Evolutionary conservation across 306 rosid genomes (phyloP).

Genomic region (Vicia sativa): DNA sequence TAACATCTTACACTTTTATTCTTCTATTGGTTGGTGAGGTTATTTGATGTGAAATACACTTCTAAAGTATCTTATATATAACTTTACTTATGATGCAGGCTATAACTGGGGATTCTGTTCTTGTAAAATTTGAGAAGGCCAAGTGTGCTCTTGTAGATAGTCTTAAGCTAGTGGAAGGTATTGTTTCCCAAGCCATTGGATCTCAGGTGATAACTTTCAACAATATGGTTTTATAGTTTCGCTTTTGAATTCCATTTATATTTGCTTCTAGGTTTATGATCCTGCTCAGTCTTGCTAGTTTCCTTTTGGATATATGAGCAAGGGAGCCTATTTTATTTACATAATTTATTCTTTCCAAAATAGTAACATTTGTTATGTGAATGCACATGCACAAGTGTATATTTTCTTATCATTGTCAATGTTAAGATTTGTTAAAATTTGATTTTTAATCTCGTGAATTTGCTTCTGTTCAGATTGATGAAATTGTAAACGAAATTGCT

Average conservation of each 20-base stretch:
- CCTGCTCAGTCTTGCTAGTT: conserved; percentile 14
- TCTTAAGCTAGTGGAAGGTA: conserved; percentile 82
- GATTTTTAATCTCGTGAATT: conserved; percentile 27
- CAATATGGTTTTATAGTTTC: conserved; percentile 23
- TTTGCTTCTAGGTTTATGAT: conserved; percentile 29
- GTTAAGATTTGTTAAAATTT: conserved; percentile 9
- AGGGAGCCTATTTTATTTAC: neutral
- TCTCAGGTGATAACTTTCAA: conserved; percentile 65
- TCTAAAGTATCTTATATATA: conserved; percentile 32
- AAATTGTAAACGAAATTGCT: conserved; percentile 66
- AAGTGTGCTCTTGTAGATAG: conserved; percentile 85
- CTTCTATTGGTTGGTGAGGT: conserved; percentile 11
- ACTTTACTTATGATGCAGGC: conserved; percentile 62
- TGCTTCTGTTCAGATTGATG: conserved; percentile 63
- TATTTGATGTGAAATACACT: conserved; percentile 10
- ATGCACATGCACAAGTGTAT: conserved; percentile 5
- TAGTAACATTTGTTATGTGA: neutral
- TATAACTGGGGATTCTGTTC: conserved; percentile 93
- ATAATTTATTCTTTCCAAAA: conserved; percentile 14
- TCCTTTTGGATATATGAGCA: conserved; percentile 2
- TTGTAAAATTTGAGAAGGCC: conserved; percentile 81
- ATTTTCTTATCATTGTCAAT: conserved; percentile 12
- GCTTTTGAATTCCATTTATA: neutral
- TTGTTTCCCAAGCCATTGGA: conserved; percentile 90
- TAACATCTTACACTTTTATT: conserved; percentile 3